Evolutionary conservation across 1,139 yeast genomes (phyloP).

Genomic region (Pichia sp.): DNA sequence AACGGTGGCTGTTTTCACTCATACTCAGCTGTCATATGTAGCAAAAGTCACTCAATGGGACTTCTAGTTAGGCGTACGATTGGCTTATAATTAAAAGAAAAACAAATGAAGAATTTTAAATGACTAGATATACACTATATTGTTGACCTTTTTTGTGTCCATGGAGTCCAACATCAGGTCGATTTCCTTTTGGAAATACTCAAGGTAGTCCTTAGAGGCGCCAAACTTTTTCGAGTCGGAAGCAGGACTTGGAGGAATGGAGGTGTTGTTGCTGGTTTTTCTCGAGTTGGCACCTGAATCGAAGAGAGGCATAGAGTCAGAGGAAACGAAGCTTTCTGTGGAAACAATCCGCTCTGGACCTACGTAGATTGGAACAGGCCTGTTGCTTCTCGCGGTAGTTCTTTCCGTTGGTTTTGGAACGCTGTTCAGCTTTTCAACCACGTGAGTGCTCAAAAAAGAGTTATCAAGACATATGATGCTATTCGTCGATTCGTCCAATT

Average conservation of each 20-base stretch:
- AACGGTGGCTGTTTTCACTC: background rate
- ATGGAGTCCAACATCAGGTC: conserved; percentile 16
- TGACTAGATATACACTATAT: conserved; percentile 16
- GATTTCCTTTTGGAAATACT: conserved; percentile 14
- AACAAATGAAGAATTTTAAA: background rate
- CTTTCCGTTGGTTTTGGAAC: background rate
- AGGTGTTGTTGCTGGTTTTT: conserved; percentile 1
- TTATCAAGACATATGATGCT: conserved; percentile 17
- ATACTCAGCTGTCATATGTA: background rate
- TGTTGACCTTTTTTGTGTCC: conserved; percentile 15
- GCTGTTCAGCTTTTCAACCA: background rate
- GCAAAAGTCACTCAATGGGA: too few relatives aligned
- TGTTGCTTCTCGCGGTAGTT: background rate
- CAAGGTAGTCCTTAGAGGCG: conserved; percentile 8
- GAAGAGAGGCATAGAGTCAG: background rate
- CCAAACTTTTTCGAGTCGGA: background rate
- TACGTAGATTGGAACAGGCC: background rate
- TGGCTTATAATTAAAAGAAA: background rate
- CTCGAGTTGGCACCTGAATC: conserved; percentile 1
- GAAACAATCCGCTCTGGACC: background rate
- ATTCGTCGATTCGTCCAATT: background rate
- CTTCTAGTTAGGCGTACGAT: background rate
- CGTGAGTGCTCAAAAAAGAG: conserved; percentile 15
- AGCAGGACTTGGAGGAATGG: background rate
- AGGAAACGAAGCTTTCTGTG: background rate